These are phyloP conservation scores for Sporothrix euskadiensis DNA, from an alignment of 2,329 filamentous ascomycete species.

Conservation along the genomic window DNA sequence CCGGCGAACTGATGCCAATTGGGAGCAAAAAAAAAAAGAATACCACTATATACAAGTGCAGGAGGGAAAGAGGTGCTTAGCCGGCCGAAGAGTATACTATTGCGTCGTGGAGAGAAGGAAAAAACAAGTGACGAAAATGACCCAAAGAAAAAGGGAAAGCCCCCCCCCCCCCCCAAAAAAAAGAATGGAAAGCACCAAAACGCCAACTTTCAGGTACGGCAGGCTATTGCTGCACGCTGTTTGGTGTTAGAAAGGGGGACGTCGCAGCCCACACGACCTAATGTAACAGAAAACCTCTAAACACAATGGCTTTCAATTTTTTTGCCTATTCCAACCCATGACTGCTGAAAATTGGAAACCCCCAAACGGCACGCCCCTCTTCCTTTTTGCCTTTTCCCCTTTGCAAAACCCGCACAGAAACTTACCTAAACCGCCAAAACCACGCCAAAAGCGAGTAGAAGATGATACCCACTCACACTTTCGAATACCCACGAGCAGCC, in stretches of 20 bases:
- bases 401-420: neutral
- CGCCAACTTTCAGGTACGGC: constrained; percentile 5
- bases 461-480: neutral
- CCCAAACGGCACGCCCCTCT: neutral
- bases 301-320: neutral
- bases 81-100: neutral
- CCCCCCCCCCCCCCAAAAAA: too few species aligned
- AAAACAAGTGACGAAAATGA: neutral
- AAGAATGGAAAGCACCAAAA: constrained; percentile 20
- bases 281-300: neutral
- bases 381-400: neutral
- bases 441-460: neutral
- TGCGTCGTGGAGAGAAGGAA: neutral
- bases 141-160: neutral
- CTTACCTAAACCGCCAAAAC: neutral
- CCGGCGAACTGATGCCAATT: neutral
- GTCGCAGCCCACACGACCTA: constrained; percentile 1
- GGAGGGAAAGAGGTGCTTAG: neutral
- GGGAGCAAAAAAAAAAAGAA: neutral
- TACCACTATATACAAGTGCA: neutral
- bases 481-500: neutral
- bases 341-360: constrained; percentile 8
- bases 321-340: neutral
- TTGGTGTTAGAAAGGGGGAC: neutral
- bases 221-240: neutral